These are phyloP conservation scores for Neurospora tetraspora DNA, from an alignment of 495 filamentous ascomycete species.

Conservation along the genomic window DNA sequence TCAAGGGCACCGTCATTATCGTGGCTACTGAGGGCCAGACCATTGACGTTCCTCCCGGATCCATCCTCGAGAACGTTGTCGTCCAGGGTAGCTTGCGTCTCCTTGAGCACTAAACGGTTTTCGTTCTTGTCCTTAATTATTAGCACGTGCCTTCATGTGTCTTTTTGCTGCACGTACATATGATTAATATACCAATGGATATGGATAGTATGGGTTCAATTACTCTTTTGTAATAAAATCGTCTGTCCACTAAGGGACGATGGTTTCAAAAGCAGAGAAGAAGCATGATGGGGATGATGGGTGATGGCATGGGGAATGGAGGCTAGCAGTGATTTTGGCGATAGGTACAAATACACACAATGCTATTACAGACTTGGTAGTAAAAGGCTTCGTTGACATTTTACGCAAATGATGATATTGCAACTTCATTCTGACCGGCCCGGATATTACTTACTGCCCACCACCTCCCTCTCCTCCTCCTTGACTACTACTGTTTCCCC, in stretches of 20 bases:
- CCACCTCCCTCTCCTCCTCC: neutral
- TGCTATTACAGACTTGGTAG: neutral
- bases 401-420: neutral
- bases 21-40: conserved; percentile 96
- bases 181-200: neutral
- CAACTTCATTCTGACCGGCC: neutral
- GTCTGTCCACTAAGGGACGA: neutral
- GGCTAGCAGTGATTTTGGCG: neutral
- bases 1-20: conserved; percentile 99
- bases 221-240: neutral
- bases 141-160: neutral
- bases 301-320: neutral
- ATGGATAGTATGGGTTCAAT: neutral
- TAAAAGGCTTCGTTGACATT: neutral
- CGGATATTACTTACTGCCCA: neutral
- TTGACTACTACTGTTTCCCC: neutral
- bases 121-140: neutral
- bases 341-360: neutral
- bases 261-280: neutral
- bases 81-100: conserved; percentile 96
- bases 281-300: neutral
- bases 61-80: conserved; percentile 95
- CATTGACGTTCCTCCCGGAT: conserved; percentile 94
- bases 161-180: neutral
- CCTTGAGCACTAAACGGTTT: conserved; percentile 66